Conservation (phyloP, 2,329 filamentous ascomycete genomes). For the Acrocalymma vagum region DNA sequence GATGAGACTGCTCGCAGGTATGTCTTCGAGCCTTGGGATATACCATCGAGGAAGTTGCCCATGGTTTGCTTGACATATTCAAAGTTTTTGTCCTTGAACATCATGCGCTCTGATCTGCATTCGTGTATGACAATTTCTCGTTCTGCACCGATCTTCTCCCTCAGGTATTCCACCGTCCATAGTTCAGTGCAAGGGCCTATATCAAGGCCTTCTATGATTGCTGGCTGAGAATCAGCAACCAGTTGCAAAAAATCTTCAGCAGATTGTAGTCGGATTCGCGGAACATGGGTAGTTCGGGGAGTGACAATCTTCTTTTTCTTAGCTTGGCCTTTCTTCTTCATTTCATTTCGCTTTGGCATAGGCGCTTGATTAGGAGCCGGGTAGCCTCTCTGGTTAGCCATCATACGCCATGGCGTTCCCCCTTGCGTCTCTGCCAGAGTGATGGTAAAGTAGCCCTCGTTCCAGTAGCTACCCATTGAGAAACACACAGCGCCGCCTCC, state of each 20-base stretch:
- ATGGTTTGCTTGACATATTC: slow-evolving; percentile 75
- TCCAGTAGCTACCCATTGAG: slow-evolving; percentile 90
- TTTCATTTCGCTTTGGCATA: slow-evolving; percentile 1
- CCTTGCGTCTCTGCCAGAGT: slow-evolving; percentile 20
- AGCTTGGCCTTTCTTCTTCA: slow-evolving; percentile 21
- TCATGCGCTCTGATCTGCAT: slow-evolving; percentile 71
- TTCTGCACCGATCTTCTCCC: slow-evolving; percentile 52
- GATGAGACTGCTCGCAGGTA: slow-evolving; percentile 83
- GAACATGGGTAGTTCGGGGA: slow-evolving; percentile 49
- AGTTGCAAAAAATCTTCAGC: slow-evolving; percentile 67
- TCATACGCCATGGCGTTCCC: slow-evolving; percentile 24
- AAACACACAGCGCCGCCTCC: slow-evolving; percentile 90
- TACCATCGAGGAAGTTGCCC: slow-evolving; percentile 69
- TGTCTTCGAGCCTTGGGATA: slow-evolving; percentile 65
- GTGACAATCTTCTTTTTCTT: slow-evolving; percentile 17
- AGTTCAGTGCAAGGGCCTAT: slow-evolving; percentile 72
- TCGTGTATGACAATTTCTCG: slow-evolving; percentile 77
- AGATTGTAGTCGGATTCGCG: slow-evolving; percentile 62
- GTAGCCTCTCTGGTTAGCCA: slow-evolving; percentile 16
- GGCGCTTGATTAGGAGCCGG: slow-evolving; percentile 14
- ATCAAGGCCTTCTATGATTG: slow-evolving; percentile 70
- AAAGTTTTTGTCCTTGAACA: slow-evolving; percentile 87
- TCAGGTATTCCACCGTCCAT: slow-evolving; percentile 77
- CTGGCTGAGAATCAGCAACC: slow-evolving; percentile 66
- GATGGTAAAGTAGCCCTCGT: slow-evolving; percentile 48